These are phyloP conservation scores for Mycena maculata DNA, from an alignment of 768 basidiomycete species.

Conservation along the genomic window DNA sequence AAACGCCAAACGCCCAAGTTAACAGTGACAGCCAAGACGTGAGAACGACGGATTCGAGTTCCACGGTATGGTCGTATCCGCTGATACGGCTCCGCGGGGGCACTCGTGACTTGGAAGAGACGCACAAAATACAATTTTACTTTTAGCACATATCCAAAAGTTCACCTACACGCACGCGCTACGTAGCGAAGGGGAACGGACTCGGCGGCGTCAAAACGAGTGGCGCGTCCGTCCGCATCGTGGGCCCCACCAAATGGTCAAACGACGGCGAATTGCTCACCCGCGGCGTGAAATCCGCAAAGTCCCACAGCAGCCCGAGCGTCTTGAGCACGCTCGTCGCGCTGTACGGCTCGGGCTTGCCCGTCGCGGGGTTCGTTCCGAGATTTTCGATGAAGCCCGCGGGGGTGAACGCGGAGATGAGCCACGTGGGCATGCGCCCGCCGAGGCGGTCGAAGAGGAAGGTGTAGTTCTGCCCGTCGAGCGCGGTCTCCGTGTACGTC, in stretches of 20 bases:
- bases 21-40: no score
- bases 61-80: no score
- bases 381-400: slow-evolving; percentile 39
- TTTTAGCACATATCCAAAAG: neutral
- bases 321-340: slow-evolving; percentile 37
- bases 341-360: slow-evolving; percentile 32
- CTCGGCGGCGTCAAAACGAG: slow-evolving; percentile 23
- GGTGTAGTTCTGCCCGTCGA: slow-evolving; percentile 37
- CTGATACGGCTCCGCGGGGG: no score
- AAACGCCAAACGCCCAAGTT: no score
- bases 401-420: slow-evolving; percentile 41
- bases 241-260: slow-evolving; percentile 35
- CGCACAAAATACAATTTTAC: neutral
- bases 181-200: slow-evolving; percentile 42
- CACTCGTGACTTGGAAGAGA: neutral
- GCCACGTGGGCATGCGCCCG: slow-evolving; percentile 43
- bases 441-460: slow-evolving; percentile 45
- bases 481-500: slow-evolving; percentile 43
- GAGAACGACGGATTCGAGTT: no score
- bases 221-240: slow-evolving; percentile 23
- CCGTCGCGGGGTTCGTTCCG: slow-evolving; percentile 39
- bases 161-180: slow-evolving; percentile 29
- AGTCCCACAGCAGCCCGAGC: slow-evolving; percentile 36
- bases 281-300: slow-evolving; percentile 34
- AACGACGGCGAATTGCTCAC: slow-evolving; percentile 35